These are phyloP conservation scores for Brassica juncea DNA, from an alignment of 345 rosid species.

Conservation along the genomic window DNA sequence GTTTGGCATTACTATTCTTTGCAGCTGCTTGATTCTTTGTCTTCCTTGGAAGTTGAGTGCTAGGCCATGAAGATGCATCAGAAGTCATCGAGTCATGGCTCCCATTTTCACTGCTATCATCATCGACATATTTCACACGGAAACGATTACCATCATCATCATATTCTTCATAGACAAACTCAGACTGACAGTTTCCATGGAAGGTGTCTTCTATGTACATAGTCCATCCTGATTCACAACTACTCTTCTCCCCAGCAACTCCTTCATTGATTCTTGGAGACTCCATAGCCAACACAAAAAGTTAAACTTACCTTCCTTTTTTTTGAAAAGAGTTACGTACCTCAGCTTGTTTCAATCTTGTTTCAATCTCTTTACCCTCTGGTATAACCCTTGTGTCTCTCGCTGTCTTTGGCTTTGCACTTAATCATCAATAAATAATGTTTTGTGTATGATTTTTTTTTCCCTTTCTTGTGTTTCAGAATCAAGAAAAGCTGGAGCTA, in stretches of 20 bases:
- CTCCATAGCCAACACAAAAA: conserved; percentile 44
- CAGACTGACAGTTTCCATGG: conserved; percentile 38
- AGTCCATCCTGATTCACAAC: conserved; percentile 73
- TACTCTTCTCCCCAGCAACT: conserved; percentile 45
- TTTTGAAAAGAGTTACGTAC: conserved; percentile 16
- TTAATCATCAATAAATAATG: conserved; percentile 38
- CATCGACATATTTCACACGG: conserved; percentile 10
- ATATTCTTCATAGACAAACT: conserved; percentile 20
- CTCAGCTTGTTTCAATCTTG: conserved; percentile 26
- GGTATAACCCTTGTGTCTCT: conserved; percentile 33
- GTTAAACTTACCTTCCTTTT: background rate
- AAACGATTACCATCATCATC: conserved; percentile 18
- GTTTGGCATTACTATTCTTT: conserved; percentile 37
- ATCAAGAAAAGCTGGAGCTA: conserved; percentile 40
- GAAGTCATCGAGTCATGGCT: conserved; percentile 81
- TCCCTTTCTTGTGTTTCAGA: conserved; percentile 20
- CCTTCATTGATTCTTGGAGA: conserved; percentile 49
- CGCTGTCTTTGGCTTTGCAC: conserved; percentile 26
- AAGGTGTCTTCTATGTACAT: conserved; percentile 56
- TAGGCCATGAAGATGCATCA: conserved; percentile 77
- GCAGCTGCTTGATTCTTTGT: conserved; percentile 38
- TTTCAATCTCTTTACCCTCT: conserved; percentile 27
- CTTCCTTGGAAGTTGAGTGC: conserved; percentile 40
- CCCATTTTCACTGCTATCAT: conserved; percentile 34
- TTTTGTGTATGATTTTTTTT: conserved; percentile 13